These are phyloP conservation scores for Talaromyces sp. DNA, from an alignment of 2,329 filamentous ascomycete species.

Conservation along the genomic window DNA sequence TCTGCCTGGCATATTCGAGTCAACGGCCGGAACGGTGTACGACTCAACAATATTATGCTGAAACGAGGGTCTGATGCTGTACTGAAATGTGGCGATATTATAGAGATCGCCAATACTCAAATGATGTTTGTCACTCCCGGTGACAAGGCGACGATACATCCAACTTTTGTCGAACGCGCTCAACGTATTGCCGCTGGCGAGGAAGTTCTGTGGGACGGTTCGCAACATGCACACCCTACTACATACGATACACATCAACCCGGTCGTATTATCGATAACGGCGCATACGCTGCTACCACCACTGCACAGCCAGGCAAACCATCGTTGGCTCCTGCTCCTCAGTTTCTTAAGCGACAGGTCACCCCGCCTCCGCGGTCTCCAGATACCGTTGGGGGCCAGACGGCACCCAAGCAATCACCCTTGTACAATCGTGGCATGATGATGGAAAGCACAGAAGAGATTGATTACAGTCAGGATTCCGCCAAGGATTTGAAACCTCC, in stretches of 20 bases:
- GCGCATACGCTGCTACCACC: neutral
- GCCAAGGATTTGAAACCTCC: conserved; percentile 91
- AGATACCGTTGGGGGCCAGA: conserved; percentile 35
- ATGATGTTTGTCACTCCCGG: conserved; percentile 98
- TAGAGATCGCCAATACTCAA: conserved; percentile 87
- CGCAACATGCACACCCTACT: conserved; percentile 36
- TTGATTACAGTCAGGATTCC: conserved; percentile 64
- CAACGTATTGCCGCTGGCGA: conserved; percentile 40
- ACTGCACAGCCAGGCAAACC: conserved; percentile 25
- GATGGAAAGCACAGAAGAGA: conserved; percentile 51
- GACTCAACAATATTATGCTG: conserved; percentile 68
- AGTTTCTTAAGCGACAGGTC: conserved; percentile 39
- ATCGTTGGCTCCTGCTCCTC: conserved; percentile 40
- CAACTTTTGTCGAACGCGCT: conserved; percentile 65
- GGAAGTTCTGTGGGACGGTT: conserved; percentile 35
- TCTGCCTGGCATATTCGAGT: conserved; percentile 76
- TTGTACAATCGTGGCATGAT: conserved; percentile 48
- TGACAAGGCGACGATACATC: conserved; percentile 64
- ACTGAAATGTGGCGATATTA: conserved; percentile 79
- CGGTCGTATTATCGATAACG: conserved; percentile 10
- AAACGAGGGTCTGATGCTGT: conserved; percentile 61
- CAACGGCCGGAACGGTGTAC: conserved; percentile 86
- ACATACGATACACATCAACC: conserved; percentile 1
- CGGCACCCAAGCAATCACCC: conserved; percentile 44
- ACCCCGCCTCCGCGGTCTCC: conserved; percentile 38